phyloP scores from a whole-genome alignment of 345 rosid species.

The Noccaea bulbosa region DNA sequence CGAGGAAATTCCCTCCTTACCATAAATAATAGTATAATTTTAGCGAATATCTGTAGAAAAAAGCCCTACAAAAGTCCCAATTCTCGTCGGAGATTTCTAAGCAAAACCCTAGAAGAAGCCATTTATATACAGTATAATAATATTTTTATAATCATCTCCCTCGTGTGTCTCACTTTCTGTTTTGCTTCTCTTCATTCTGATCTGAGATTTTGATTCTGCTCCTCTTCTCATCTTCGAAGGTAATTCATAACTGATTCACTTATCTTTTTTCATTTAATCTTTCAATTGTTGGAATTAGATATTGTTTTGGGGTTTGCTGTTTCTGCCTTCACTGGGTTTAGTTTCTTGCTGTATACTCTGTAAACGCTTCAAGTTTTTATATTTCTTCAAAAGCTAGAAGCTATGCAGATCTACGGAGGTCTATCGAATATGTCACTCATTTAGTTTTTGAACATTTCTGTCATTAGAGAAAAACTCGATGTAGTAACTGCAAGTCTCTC shows the following conservation, averaged over 20 bases:
- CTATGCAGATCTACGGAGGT: constrained; percentile 23
- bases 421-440: not conserved
- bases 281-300: not conserved
- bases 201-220: constrained; percentile 35
- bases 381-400: not conserved
- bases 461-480: not conserved
- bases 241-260: not conserved
- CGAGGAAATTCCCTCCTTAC: constrained; percentile 13
- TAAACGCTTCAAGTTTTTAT: not conserved
- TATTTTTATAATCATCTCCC: not conserved
- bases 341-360: constrained; percentile 1
- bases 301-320: not conserved
- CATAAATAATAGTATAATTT: constrained; percentile 6
- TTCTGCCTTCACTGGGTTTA: not conserved
- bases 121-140: not conserved
- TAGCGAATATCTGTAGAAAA: not conserved
- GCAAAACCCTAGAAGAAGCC: constrained; percentile 37
- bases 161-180: constrained; percentile 24
- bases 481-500: not conserved
- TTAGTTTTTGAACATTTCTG: not conserved
- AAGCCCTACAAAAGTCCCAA: constrained; percentile 23
- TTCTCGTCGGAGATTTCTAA: constrained; percentile 41
- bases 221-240: constrained; percentile 33
- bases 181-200: constrained; percentile 7
- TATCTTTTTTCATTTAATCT: not conserved